Conservation (phyloP, 2,329 filamentous ascomycete species). For the Penicillium paneum region DNA sequence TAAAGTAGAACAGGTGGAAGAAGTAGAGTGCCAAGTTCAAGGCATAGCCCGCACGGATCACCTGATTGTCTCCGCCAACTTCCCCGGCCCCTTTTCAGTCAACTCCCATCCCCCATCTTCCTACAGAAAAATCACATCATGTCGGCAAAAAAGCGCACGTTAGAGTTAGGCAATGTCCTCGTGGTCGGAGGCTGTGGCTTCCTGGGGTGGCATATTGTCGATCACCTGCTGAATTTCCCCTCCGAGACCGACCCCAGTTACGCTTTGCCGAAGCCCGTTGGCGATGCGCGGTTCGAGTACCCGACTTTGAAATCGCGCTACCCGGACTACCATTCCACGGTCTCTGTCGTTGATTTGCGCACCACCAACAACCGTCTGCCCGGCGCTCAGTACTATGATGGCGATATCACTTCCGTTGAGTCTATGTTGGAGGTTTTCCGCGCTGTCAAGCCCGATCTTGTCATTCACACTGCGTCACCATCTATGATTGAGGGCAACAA, state of each 20-base stretch:
- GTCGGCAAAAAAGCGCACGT: constrained; percentile 31
- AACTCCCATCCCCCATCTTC: neutral
- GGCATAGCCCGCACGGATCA: constrained; percentile 12
- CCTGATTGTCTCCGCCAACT: constrained; percentile 14
- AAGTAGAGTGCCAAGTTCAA: neutral
- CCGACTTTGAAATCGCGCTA: constrained; percentile 40
- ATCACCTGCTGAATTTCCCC: constrained; percentile 64
- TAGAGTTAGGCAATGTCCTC: constrained; percentile 65
- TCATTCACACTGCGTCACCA: constrained; percentile 87
- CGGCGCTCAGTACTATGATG: constrained; percentile 66
- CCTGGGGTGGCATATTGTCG: constrained; percentile 77
- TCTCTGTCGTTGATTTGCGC: constrained; percentile 70
- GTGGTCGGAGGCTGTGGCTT: constrained; percentile 83
- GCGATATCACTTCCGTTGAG: constrained; percentile 69
- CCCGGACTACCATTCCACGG: constrained; percentile 47
- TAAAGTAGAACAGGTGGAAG: neutral
- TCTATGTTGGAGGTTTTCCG: constrained; percentile 63
- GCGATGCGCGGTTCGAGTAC: constrained; percentile 38
- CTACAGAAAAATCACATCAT: constrained; percentile 18
- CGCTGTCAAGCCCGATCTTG: constrained; percentile 69
- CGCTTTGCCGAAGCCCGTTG: constrained; percentile 35
- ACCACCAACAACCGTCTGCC: constrained; percentile 65
- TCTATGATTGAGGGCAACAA: constrained; percentile 51
- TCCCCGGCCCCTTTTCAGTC: constrained; percentile 19
- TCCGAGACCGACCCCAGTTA: constrained; percentile 43